Evolutionary conservation across 2,329 filamentous ascomycete species (phyloP).

Genomic region (Colletotrichum noveboracense): DNA sequence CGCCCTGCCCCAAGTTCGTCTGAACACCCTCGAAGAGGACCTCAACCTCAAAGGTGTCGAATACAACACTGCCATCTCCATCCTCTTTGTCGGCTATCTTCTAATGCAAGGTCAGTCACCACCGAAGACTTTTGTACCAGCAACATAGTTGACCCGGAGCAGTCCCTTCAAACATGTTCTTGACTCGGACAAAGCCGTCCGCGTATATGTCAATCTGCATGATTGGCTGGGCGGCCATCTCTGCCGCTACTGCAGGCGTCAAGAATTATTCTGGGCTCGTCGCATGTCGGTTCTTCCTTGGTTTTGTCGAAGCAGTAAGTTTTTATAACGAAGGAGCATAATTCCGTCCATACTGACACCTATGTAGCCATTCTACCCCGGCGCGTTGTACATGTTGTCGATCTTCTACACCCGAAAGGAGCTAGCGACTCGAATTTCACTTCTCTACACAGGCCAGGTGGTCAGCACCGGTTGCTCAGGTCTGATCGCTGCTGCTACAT

Average conservation of each 20-base stretch:
- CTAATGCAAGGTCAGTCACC: conserved; percentile 37
- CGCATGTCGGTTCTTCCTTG: conserved; percentile 6
- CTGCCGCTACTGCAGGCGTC: conserved; percentile 19
- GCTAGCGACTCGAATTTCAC: conserved; percentile 5
- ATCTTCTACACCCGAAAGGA: conserved; percentile 19
- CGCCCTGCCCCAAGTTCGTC: conserved; percentile 24
- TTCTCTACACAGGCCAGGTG: conserved; percentile 8
- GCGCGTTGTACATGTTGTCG: conserved; percentile 5
- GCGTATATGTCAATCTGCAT: conserved; percentile 46
- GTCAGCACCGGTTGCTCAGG: conserved; percentile 16
- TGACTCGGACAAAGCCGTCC: conserved; percentile 44
- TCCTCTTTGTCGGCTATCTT: conserved; percentile 35
- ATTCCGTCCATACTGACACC: neutral
- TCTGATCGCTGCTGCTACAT: conserved; percentile 3
- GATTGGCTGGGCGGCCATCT: conserved; percentile 43
- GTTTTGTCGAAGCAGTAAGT: conserved; percentile 14
- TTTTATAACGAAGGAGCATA: no score
- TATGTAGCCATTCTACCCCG: conserved; percentile 7
- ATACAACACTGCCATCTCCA: conserved; percentile 26
- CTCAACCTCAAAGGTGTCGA: conserved; percentile 24
- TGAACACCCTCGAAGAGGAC: conserved; percentile 25
- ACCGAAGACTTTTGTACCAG: neutral
- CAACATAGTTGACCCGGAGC: neutral
- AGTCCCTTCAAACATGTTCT: conserved; percentile 47
- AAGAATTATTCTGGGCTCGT: conserved; percentile 2